Evolutionary conservation across 1,284 basidiomycete species (phyloP), one percentile per base, ranked within the genome.

Genomic region (Polyporus tsugae): DNA sequence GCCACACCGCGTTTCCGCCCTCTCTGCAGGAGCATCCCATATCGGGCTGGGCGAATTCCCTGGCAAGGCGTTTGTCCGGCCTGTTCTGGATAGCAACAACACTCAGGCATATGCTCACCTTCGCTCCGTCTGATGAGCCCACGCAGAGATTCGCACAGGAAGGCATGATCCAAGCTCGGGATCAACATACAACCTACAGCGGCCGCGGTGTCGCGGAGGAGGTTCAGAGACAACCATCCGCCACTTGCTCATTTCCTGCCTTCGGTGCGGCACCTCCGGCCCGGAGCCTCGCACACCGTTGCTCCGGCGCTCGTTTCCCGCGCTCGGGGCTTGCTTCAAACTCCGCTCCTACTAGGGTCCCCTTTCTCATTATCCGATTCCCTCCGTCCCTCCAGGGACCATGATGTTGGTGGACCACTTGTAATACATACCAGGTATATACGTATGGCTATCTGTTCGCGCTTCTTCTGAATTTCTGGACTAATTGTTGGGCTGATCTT

Each of bases 1-100:
- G 29, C 57, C 39, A 42, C 41, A 49, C 33, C 64, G 60, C 55
- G 62, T 64, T 57, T 60, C 29, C 63, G 22, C 68, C 70, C 68
- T 66, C 64, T 25, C 65, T 65, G 61, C 71, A 65, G 63, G 68
- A 64, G 65, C 29, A 64, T 61, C 66, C 71, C 66, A 72, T 66
- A 72, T 72, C 66, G 71, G 71, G 71, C 60, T 22, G n/a, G 36
- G 42, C 36, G 33, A 29, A 46, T 64, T 72, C 68, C 53, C 66
- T 53, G 61, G 44, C 19, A n/a, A 19, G 62, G 52, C 17, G 22
- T 29, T 55, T 57, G 53, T 7, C 53, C 62, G 62, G 62, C 38
- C 35, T 33, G 9, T 41, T 39, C 33, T 60, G 36, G 46, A 65
- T 29, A 62, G 60, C 39, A 52, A 66, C 63, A 6, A 42, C 46